A percentile compares a stretch with the other conserved stretches of the same genome.
These are phyloP conservation scores for Globisporangium megalacanthum DNA, from an alignment of 352 stramenopile species.

Conservation along the genomic window DNA sequence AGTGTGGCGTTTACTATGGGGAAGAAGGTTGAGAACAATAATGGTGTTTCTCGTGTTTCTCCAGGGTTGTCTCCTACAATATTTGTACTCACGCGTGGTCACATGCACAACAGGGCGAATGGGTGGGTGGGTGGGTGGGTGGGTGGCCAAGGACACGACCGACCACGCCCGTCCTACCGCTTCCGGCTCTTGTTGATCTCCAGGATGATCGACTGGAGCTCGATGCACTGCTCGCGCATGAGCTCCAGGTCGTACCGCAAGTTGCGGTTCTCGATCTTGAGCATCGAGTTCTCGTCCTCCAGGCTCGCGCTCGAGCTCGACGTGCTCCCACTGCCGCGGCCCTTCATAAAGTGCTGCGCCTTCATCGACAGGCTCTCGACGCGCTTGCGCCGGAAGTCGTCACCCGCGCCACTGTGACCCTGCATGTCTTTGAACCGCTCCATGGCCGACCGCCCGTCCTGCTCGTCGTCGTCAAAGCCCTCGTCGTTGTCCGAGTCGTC, in stretches of 20 bases:
- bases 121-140: not conserved
- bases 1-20: too few relatives aligned
- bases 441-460: conserved; percentile 36
- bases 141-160: too few relatives aligned
- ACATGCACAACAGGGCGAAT: not conserved
- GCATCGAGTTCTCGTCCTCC: conserved; percentile 84
- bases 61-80: too few relatives aligned
- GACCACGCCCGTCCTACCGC: conserved; percentile 33
- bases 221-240: conserved; percentile 86
- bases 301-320: conserved; percentile 57
- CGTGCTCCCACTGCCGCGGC: conserved; percentile 44
- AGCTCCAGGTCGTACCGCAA: conserved; percentile 85
- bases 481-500: conserved; percentile 45
- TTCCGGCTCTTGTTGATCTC: conserved; percentile 89
- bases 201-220: conserved; percentile 83
- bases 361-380: conserved; percentile 69
- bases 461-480: conserved; percentile 41
- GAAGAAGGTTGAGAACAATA: too few relatives aligned
- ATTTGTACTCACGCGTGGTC: not conserved
- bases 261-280: conserved; percentile 86
- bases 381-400: conserved; percentile 39
- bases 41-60: too few relatives aligned
- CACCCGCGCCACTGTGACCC: conserved; percentile 25
- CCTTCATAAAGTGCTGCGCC: conserved; percentile 69
- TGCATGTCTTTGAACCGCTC: conserved; percentile 67